A percentile compares a stretch with the other conserved stretches of the same genome.
Conservation (phyloP, 2,329 filamentous ascomycete genomes). For the Fusarium falciforme region DNA sequence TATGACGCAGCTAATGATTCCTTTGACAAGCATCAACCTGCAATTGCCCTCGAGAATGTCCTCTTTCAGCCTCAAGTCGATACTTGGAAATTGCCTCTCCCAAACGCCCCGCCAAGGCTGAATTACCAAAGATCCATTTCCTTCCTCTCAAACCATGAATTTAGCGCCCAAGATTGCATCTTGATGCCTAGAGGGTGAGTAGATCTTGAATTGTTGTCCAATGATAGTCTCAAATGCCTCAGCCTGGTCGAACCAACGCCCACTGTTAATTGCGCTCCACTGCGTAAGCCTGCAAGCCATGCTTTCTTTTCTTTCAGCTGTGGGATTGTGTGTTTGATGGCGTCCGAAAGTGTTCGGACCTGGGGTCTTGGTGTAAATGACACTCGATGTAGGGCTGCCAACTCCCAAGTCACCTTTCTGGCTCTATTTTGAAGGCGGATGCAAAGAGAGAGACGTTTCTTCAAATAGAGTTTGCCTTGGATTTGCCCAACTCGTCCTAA, state of each 20-base stretch:
- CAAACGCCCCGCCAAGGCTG: background rate
- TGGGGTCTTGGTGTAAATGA: background rate
- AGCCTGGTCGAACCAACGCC: background rate
- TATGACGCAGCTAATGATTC: background rate
- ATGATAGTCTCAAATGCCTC: background rate
- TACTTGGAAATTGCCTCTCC: background rate
- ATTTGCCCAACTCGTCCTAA: no score
- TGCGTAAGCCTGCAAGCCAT: background rate
- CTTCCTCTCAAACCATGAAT: background rate
- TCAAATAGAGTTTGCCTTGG: no score
- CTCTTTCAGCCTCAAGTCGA: background rate
- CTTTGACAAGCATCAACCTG: background rate
- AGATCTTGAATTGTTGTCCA: background rate
- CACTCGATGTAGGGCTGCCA: no score
- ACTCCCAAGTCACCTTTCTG: no score
- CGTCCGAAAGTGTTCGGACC: background rate
- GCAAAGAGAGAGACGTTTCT: no score
- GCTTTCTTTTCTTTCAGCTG: background rate
- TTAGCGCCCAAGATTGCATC: background rate
- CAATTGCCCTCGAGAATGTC: background rate
- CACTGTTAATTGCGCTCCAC: background rate
- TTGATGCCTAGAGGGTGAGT: background rate
- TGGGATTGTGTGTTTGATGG: background rate
- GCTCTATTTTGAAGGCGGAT: no score
- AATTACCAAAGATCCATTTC: background rate